Evolutionary conservation across 2,329 filamentous ascomycete species (phyloP).

Genomic region (Aspergillus carbonarius): DNA sequence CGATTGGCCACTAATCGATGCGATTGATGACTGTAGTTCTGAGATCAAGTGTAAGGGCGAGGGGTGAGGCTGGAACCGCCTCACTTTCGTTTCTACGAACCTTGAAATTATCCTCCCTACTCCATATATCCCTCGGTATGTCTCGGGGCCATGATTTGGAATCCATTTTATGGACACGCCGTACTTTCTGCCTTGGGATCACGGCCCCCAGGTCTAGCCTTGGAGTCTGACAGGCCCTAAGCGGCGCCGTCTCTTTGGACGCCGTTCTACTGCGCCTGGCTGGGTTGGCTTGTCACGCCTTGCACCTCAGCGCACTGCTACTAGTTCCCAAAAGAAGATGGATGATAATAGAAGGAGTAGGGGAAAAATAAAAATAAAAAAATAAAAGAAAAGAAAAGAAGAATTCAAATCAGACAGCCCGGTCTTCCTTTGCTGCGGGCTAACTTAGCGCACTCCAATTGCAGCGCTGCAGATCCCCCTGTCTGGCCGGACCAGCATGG

Average conservation of each 20-base stretch:
- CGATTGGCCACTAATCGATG: not conserved
- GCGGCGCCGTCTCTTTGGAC: not conserved
- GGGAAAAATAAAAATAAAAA: not conserved
- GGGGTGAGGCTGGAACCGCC: slow-evolving; percentile 8
- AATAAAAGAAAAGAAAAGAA: not conserved
- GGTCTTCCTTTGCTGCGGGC: not conserved
- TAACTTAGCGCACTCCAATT: slow-evolving; percentile 2
- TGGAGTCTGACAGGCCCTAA: not conserved
- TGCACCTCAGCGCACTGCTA: not conserved
- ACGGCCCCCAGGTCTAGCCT: not conserved
- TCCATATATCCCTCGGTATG: not conserved
- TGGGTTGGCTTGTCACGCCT: not conserved
- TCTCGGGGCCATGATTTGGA: not conserved
- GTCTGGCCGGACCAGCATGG: not conserved
- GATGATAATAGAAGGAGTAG: not conserved
- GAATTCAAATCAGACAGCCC: not conserved
- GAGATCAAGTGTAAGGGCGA: not conserved
- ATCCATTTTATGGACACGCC: not conserved
- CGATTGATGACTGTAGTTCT: not conserved
- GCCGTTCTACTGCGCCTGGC: not conserved
- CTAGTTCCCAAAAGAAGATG: not conserved
- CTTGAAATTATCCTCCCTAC: not conserved
- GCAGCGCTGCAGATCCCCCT: slow-evolving; percentile 5
- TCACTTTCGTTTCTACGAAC: slow-evolving; percentile 5
- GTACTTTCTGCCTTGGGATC: not conserved